phyloP scores from a whole-genome alignment of 1,284 basidiomycete species.

The Coniophora puteana region DNA sequence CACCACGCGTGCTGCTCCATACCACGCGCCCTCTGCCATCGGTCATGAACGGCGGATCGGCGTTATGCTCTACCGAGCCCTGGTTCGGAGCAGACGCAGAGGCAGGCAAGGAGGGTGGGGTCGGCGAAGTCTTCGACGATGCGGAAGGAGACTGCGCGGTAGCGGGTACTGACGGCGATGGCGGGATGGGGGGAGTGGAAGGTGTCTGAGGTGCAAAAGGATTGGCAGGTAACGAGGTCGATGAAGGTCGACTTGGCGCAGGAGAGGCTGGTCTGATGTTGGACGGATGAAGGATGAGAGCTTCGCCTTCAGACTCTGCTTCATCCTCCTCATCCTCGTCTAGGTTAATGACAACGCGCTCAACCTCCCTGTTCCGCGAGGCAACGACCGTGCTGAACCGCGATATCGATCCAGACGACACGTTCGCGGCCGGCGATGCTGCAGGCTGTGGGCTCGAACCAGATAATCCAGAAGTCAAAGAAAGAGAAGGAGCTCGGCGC shows the following conservation, averaged over 20 bases:
- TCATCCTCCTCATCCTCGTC: slow-evolving; percentile 28
- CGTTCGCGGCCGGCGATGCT: neutral
- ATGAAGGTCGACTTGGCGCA: neutral
- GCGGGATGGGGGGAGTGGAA: slow-evolving; percentile 6
- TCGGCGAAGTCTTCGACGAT: slow-evolving; percentile 2
- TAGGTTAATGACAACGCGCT: slow-evolving; percentile 29
- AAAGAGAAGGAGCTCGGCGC: slow-evolving; percentile 1
- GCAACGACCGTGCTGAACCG: slow-evolving; percentile 24
- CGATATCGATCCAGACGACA: slow-evolving; percentile 10
- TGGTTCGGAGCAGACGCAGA: neutral
- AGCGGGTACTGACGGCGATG: slow-evolving; percentile 1
- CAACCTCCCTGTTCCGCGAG: slow-evolving; percentile 19
- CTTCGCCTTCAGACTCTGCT: slow-evolving; percentile 28
- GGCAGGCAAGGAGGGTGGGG: slow-evolving; percentile 2
- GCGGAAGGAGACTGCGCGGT: slow-evolving; percentile 2
- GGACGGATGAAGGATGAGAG: slow-evolving; percentile 18
- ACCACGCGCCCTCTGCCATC: slow-evolving; percentile 51
- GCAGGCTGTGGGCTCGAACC: slow-evolving; percentile 2
- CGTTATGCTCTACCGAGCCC: slow-evolving; percentile 23
- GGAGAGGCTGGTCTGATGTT: too few relatives aligned
- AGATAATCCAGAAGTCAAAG: slow-evolving; percentile 8
- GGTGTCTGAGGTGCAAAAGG: neutral
- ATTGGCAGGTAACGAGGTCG: too few relatives aligned
- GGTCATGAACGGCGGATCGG: slow-evolving; percentile 56
- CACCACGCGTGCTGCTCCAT: slow-evolving; percentile 43